Conservation (phyloP, 257 asterid genomes). For the Nicotiana paniculata region DNA sequence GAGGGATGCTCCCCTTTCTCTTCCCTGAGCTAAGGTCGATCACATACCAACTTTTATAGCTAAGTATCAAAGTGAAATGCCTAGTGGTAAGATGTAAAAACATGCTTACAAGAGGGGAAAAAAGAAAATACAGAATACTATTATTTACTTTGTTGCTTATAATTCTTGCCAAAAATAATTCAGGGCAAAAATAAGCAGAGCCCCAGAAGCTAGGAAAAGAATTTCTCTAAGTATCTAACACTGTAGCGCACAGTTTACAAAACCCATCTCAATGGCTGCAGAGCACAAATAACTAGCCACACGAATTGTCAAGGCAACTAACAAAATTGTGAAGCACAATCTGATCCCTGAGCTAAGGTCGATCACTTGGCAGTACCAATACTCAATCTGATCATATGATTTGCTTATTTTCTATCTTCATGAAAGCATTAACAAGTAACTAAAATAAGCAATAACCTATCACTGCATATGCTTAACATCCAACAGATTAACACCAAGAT, state of each 20-base stretch:
- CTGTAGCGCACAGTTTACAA: neutral
- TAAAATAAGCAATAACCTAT: neutral
- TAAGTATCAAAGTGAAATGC: neutral
- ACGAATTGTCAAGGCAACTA: neutral
- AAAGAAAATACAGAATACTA: neutral
- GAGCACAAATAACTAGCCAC: neutral
- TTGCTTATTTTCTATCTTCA: no score
- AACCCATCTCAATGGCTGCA: neutral
- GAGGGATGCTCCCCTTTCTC: slow-evolving; percentile 24
- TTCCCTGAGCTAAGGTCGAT: slow-evolving; percentile 25
- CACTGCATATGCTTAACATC: neutral
- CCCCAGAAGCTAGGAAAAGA: neutral
- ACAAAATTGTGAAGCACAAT: neutral
- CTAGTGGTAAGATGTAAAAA: neutral
- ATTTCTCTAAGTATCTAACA: neutral
- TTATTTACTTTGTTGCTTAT: neutral
- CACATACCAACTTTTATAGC: neutral
- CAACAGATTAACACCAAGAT: neutral
- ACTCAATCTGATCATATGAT: no score
- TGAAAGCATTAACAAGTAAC: no score
- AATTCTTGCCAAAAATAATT: neutral
- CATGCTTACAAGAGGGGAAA: neutral
- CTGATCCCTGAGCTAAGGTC: no score
- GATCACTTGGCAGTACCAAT: neutral
- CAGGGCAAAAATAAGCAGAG: neutral